Evolutionary conservation across 2,329 filamentous ascomycete genomes (phyloP).

Genomic region (Ceratocystis cubensis): DNA sequence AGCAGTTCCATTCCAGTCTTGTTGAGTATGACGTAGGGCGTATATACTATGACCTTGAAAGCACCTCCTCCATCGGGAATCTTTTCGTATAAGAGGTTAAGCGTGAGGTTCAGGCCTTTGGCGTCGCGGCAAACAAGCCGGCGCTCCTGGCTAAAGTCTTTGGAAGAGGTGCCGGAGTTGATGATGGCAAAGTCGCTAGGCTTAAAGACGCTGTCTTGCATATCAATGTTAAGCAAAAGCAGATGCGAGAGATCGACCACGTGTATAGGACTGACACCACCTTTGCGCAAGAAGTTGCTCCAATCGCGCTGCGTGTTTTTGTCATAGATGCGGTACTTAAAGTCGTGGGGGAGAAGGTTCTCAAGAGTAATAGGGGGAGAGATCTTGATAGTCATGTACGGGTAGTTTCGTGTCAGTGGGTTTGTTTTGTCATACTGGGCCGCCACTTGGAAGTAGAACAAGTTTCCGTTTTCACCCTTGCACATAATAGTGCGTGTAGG

Average conservation of each 20-base stretch:
- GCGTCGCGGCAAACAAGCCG: conserved; percentile 72
- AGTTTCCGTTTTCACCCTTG: conserved; percentile 71
- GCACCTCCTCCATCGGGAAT: conserved; percentile 87
- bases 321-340: conserved; percentile 98
- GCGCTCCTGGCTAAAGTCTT: conserved; percentile 73
- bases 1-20: conserved; percentile 84
- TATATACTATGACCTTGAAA: conserved; percentile 91
- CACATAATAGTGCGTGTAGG: conserved; percentile 83
- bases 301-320: conserved; percentile 98
- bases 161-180: conserved; percentile 70
- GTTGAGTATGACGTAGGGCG: conserved; percentile 88
- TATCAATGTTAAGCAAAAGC: conserved; percentile 80
- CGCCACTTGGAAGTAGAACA: conserved; percentile 95
- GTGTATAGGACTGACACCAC: conserved; percentile 91
- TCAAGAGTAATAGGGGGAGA: conserved; percentile 89
- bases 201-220: conserved; percentile 92
- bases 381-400: conserved; percentile 85
- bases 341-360: conserved; percentile 90
- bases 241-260: conserved; percentile 93
- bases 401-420: conserved; percentile 72
- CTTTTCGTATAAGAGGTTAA: conserved; percentile 81
- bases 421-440: conserved; percentile 73
- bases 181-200: conserved; percentile 95
- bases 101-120: conserved; percentile 61
- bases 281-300: conserved; percentile 95